Percentiles rank a stretch among this genome's conserved stretches.
Conservation (phyloP, 257 asterid genomes). For the Solanum sejunctum region DNA sequence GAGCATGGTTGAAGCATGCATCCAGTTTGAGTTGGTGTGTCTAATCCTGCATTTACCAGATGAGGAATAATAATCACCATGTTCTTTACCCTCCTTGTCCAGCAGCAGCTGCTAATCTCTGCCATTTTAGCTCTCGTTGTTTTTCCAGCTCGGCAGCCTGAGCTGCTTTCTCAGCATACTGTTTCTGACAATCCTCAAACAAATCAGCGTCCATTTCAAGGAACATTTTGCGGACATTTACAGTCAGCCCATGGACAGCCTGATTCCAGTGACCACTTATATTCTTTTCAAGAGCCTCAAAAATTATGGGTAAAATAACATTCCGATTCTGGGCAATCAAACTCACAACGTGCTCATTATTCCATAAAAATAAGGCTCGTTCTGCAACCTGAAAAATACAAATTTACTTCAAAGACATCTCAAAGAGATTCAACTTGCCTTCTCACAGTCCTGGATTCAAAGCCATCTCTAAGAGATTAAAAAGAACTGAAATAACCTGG, state of each 20-base stretch:
- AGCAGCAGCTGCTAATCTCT: conserved; percentile 50
- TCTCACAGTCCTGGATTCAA: background rate
- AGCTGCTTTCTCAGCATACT: conserved; percentile 42
- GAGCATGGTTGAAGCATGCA: conserved; percentile 5
- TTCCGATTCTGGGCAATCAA: conserved; percentile 60
- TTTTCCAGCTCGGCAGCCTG: conserved; percentile 30
- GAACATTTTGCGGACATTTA: conserved; percentile 58
- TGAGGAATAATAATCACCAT: background rate
- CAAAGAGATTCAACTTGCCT: background rate
- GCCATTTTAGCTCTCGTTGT: conserved; percentile 57
- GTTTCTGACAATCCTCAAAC: conserved; percentile 59
- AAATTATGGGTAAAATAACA: conserved; percentile 57
- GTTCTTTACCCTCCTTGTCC: conserved; percentile 21
- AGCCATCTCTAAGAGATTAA: too few relatives aligned
- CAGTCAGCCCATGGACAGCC: conserved; percentile 52
- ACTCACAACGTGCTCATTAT: conserved; percentile 48
- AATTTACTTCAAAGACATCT: background rate
- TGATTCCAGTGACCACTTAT: conserved; percentile 73
- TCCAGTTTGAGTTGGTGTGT: conserved; percentile 2
- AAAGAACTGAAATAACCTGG: background rate
- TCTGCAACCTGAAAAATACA: conserved; percentile 61
- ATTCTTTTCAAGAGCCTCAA: conserved; percentile 61
- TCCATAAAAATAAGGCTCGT: conserved; percentile 72
- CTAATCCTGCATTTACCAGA: background rate
- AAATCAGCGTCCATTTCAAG: conserved; percentile 61